Base-by-base conservation (phyloP, 768 basidiomycete genomes). In the Leccinum barrowsii region DNA sequence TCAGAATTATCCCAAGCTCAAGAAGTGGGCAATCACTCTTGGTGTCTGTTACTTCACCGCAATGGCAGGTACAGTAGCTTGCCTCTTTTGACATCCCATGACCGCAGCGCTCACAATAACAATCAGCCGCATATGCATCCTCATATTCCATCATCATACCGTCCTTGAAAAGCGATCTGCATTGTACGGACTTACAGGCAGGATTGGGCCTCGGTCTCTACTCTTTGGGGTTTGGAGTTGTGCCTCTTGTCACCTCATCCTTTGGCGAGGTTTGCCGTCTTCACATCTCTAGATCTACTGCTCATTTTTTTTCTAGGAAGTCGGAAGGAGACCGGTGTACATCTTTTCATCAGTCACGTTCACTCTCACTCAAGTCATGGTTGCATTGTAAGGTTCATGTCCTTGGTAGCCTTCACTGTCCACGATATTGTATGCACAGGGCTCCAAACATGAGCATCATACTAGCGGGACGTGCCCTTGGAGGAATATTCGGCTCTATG, bases 311-410 rank as follows among this genome's bases (percentile, higher is more conserved):
- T 4, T 37, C 7, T 24, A 90, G 69, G 87, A 90, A 63, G 80
- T 87, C 59, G 86, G 87, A 15, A 70, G 87, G 59, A 80, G 80
- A 46, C 85, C 85, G 0, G 62, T 89, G 1, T 88, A 86, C 61
- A 67, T 85, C 12, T 75, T 74, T 51, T 85, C 84, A 0, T 73
- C 73, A 3, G 53, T 80, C 40, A 77, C 80, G 22, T 85, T 83
- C 60, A 63, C 81, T 8, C 58, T 78, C 19, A 81, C 83, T 72
- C 84, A 81, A 65, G 62, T 86, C 32, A 76, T 69, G 65, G 62
- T 63, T 52, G 66, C 72, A 19, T 24, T 74, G 72, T 73, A 30
- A 69, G 69, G n/a, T 46, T 26, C 17, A 22, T 21, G 13, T 22
- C 42, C n/a, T 5, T 22, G 10, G 5, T 15, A 8, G 24, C 19